Evolutionary conservation across 1,139 yeast species (phyloP).

Genomic region (Lodderomyces parapsilosis): DNA sequence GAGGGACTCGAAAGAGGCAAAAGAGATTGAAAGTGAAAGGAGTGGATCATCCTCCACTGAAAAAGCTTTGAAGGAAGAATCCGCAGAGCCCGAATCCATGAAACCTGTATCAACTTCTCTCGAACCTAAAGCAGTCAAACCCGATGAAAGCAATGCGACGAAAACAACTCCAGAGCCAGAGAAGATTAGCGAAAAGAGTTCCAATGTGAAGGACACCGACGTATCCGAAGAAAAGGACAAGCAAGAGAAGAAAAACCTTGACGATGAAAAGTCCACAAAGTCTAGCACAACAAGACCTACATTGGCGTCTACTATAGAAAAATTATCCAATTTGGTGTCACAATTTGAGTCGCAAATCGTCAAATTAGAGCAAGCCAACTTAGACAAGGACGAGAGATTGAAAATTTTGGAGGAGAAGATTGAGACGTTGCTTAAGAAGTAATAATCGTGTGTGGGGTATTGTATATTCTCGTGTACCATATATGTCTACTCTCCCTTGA

Average conservation of each 20-base stretch:
- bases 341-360: conserved; percentile 56
- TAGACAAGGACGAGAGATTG: conserved; percentile 64
- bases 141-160: no score
- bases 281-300: conserved; percentile 47
- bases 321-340: conserved; percentile 54
- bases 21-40: conserved; percentile 3
- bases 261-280: conserved; percentile 1
- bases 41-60: background rate
- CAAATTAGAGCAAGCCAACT: conserved; percentile 50
- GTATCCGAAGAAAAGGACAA: conserved; percentile 6
- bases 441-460: conserved; percentile 1
- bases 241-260: conserved; percentile 3
- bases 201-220: conserved; percentile 15
- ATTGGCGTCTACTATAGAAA: conserved; percentile 68
- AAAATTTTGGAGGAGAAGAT: conserved; percentile 41
- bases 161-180: no score
- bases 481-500: conserved; percentile 24
- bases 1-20: conserved; percentile 12
- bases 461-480: no score
- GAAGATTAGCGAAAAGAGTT: conserved; percentile 10
- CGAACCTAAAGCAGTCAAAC: conserved; percentile 10
- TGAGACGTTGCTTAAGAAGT: conserved; percentile 34
- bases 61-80: no score
- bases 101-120: conserved; percentile 12
- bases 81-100: background rate